phyloP scores from a whole-genome alignment of 2,329 filamentous ascomycete species.

The Aspergillus fumigatus region DNA sequence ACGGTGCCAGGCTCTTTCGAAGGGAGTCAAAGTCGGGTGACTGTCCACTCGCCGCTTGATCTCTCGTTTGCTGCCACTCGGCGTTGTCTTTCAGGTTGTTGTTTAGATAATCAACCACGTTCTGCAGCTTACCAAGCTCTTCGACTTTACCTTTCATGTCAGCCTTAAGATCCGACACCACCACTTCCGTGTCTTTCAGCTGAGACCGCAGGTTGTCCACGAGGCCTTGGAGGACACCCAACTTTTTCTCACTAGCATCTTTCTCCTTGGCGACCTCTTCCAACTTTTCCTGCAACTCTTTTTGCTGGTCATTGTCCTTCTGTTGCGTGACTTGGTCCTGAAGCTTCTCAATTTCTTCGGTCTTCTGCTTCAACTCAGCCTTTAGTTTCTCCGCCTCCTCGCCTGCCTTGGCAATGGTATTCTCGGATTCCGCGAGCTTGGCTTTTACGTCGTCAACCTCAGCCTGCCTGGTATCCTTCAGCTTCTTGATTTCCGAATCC shows the following conservation, averaged over 20 bases:
- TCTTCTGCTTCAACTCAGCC: constrained; percentile 38
- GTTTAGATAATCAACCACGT: constrained; percentile 38
- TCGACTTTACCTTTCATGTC: constrained; percentile 39
- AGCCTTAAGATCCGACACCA: constrained; percentile 42
- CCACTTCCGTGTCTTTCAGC: constrained; percentile 50
- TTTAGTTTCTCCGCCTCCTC: constrained; percentile 32
- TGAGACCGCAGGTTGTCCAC: constrained; percentile 52
- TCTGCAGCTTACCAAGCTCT: constrained; percentile 28
- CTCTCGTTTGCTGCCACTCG: constrained; percentile 33
- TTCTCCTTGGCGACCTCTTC: constrained; percentile 34
- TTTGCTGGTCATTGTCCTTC: constrained; percentile 16
- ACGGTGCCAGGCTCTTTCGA: constrained; percentile 26
- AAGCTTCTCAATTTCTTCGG: constrained; percentile 35
- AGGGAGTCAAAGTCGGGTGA: constrained; percentile 33
- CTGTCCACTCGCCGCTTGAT: constrained; percentile 29
- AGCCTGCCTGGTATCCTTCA: constrained; percentile 38
- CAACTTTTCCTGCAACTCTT: constrained; percentile 28
- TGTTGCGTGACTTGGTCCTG: constrained; percentile 24
- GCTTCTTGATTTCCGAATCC: constrained; percentile 43
- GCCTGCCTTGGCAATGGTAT: constrained; percentile 25
- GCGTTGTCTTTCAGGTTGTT: constrained; percentile 33
- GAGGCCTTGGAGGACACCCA: constrained; percentile 51
- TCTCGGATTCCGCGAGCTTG: constrained; percentile 31
- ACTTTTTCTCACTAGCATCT: constrained; percentile 47
- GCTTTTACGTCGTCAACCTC: constrained; percentile 40